These are phyloP conservation scores for Botryosphaeria dothidea DNA, from an alignment of 2,329 filamentous ascomycete genomes.

Conservation along the genomic window DNA sequence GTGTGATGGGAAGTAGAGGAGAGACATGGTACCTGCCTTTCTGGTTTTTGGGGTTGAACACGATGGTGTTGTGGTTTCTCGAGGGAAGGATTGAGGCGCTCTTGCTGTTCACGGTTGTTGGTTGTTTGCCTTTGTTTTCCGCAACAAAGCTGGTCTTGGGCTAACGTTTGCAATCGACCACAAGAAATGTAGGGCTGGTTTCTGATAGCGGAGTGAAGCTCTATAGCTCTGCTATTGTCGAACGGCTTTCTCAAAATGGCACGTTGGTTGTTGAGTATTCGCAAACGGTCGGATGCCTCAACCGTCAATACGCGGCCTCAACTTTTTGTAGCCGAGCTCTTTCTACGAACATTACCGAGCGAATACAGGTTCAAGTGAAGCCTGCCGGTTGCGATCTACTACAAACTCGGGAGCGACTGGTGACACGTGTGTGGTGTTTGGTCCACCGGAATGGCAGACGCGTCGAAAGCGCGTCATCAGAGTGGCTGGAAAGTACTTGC, in stretches of 20 bases:
- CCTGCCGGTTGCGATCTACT: background rate
- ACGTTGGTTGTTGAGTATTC: no score
- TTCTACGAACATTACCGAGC: background rate
- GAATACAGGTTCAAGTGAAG: no score
- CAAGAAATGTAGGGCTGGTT: background rate
- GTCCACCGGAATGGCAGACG: background rate
- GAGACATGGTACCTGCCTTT: background rate
- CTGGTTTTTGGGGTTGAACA: background rate
- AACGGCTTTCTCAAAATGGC: no score
- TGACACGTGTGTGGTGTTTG: constrained; percentile 5
- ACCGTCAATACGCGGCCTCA: background rate
- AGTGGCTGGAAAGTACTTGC: background rate
- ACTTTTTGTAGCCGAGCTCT: background rate
- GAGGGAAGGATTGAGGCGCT: background rate
- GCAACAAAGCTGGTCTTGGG: background rate
- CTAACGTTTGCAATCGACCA: background rate
- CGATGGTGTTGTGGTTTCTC: background rate
- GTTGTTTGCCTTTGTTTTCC: background rate
- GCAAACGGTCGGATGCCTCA: background rate
- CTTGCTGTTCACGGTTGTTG: background rate
- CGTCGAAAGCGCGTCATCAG: background rate
- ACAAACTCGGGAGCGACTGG: background rate
- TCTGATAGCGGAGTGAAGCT: no score
- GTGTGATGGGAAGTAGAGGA: background rate
- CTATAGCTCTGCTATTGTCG: no score